These are phyloP conservation scores for Metschnikowia drakensbergensis DNA, from an alignment of 805 yeast species.

Conservation along the genomic window DNA sequence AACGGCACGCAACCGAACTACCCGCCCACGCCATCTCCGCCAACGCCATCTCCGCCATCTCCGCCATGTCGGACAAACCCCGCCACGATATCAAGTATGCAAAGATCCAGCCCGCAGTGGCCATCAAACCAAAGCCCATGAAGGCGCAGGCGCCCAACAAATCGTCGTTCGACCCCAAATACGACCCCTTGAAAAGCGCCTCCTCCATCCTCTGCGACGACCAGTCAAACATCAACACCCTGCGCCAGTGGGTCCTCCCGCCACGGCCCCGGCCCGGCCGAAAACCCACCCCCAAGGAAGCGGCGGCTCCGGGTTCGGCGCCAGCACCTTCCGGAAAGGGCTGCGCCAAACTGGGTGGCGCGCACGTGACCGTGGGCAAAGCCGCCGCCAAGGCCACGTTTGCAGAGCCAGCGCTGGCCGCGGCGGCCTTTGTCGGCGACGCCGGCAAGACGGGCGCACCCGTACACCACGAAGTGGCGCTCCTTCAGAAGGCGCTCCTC, in stretches of 20 bases:
- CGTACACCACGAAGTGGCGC: conserved; percentile 16
- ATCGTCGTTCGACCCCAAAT: conserved; percentile 21
- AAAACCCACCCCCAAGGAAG: conserved; percentile 33
- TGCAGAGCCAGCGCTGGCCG: too few species aligned
- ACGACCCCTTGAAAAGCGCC: conserved; percentile 13
- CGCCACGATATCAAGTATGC: conserved; percentile 23
- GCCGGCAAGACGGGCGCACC: neutral
- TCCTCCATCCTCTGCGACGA: conserved; percentile 3
- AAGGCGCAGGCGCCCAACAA: conserved; percentile 22
- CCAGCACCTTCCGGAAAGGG: neutral
- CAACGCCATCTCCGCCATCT: too few species aligned
- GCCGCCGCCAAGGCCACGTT: too few species aligned
- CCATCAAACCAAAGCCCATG: conserved; percentile 32
- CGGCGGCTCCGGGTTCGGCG: neutral
- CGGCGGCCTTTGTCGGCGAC: too few species aligned
- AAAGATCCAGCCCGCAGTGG: conserved; percentile 38
- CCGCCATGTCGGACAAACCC: neutral
- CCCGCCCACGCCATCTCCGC: too few species aligned
- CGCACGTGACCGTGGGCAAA: neutral
- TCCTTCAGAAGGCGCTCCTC: conserved; percentile 31
- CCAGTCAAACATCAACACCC: conserved; percentile 45
- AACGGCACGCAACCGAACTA: too few species aligned
- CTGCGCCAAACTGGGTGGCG: too few species aligned
- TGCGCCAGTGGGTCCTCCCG: conserved; percentile 80
- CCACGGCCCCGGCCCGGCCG: conserved; percentile 79